These are phyloP conservation scores for Pichia sporocuriosa DNA, from an alignment of 805 yeast genomes.

Conservation along the genomic window DNA sequence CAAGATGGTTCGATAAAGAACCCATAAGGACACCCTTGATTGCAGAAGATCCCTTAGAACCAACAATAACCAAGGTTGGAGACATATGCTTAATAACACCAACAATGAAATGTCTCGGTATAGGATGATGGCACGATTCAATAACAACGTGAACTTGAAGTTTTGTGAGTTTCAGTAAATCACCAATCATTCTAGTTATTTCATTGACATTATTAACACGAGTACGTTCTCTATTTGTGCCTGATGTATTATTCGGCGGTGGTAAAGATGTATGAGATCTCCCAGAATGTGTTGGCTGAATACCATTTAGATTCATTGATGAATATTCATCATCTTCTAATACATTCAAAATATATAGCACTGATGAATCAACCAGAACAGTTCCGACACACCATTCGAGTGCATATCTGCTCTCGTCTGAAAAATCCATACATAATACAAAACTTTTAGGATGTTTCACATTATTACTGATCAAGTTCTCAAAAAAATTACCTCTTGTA, in stretches of 20 bases:
- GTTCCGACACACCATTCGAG: slow-evolving; percentile 87
- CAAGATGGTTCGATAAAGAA: slow-evolving; percentile 64
- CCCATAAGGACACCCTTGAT: slow-evolving; percentile 70
- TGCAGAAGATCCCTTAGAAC: slow-evolving; percentile 68
- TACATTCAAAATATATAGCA: slow-evolving; percentile 63
- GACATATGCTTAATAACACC: slow-evolving; percentile 64
- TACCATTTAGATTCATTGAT: slow-evolving; percentile 31
- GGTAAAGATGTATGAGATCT: slow-evolving; percentile 1
- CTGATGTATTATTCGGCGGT: slow-evolving; percentile 11
- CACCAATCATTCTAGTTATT: slow-evolving; percentile 34
- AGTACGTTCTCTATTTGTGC: slow-evolving; percentile 29
- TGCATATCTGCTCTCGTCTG: slow-evolving; percentile 78
- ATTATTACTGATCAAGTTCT: slow-evolving; percentile 27
- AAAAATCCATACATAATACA: slow-evolving; percentile 72
- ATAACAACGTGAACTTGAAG: slow-evolving; percentile 67
- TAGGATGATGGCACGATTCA: slow-evolving; percentile 70
- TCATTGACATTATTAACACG: slow-evolving; percentile 38
- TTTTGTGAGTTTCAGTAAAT: slow-evolving; percentile 54
- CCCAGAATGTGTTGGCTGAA: slow-evolving; percentile 21
- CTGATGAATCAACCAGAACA: slow-evolving; percentile 74
- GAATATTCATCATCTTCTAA: slow-evolving; percentile 39
- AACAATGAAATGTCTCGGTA: slow-evolving; percentile 62
- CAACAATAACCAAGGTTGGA: slow-evolving; percentile 69
- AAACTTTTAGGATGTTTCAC: slow-evolving; percentile 44
- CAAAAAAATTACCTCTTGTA: slow-evolving; percentile 61